Conservation (phyloP, 2,329 filamentous ascomycete species). For the Cadophora gregata region DNA sequence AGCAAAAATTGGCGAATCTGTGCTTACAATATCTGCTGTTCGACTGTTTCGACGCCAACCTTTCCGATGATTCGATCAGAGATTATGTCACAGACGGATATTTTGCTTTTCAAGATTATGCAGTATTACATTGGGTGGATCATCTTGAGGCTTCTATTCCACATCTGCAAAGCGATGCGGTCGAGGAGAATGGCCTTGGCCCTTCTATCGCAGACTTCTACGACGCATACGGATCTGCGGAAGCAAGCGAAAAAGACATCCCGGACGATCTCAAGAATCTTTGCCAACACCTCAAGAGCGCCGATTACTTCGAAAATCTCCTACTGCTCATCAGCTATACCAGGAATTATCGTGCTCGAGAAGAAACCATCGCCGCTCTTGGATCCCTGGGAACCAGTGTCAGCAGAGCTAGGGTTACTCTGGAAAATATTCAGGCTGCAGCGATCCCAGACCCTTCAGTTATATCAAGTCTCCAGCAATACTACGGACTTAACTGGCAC, state of each 20-base stretch:
- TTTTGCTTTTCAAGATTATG: constrained; percentile 43
- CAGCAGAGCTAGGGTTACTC: constrained; percentile 11
- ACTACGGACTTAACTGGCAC: constrained; percentile 47
- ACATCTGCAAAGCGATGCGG: background rate
- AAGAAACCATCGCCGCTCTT: constrained; percentile 26
- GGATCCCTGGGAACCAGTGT: constrained; percentile 23
- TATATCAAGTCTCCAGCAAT: constrained; percentile 8
- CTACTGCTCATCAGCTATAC: constrained; percentile 22
- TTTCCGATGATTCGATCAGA: constrained; percentile 19
- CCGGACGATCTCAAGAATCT: constrained; percentile 11
- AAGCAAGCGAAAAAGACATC: constrained; percentile 1
- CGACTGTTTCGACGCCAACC: constrained; percentile 32
- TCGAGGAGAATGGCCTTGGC: constrained; percentile 7
- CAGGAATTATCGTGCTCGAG: constrained; percentile 14
- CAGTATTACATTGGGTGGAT: constrained; percentile 39
- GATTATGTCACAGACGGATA: constrained; percentile 29
- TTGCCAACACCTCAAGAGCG: constrained; percentile 6
- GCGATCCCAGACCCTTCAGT: background rate
- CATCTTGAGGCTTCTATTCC: constrained; percentile 34
- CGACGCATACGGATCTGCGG: constrained; percentile 13
- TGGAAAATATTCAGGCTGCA: constrained; percentile 19
- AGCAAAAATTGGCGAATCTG: constrained; percentile 38
- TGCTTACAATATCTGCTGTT: constrained; percentile 42
- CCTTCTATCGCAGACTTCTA: too few relatives aligned
- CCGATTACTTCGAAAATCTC: constrained; percentile 24